These are phyloP conservation scores for Rhizophora apiculata DNA, from an alignment of 345 rosid species.

Conservation along the genomic window DNA sequence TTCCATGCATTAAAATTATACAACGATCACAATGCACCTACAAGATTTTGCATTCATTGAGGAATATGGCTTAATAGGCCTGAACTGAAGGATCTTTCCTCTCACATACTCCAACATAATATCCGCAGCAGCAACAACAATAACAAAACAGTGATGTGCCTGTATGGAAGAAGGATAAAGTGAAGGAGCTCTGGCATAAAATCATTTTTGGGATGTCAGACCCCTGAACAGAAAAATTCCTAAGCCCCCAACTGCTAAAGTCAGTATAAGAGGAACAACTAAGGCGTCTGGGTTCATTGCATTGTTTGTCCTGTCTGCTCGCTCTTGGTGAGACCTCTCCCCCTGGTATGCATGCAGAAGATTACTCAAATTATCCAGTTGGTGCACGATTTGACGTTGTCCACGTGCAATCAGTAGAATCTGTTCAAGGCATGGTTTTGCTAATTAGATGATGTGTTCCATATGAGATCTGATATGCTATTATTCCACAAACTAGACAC, in stretches of 20 bases:
- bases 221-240: constrained; percentile 47
- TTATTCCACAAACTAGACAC: neutral
- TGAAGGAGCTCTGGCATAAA: too few species aligned
- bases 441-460: neutral
- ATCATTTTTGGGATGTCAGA: constrained; percentile 34
- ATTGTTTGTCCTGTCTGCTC: constrained; percentile 33
- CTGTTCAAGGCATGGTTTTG: constrained; percentile 34
- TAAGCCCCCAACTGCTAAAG: constrained; percentile 62
- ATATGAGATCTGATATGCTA: neutral
- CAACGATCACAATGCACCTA: too few species aligned
- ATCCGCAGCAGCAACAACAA: neutral
- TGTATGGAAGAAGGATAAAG: neutral
- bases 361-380: constrained; percentile 73
- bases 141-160: neutral
- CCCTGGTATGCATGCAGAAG: constrained; percentile 62
- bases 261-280: constrained; percentile 48
- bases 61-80: too few species aligned
- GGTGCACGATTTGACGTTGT: constrained; percentile 89
- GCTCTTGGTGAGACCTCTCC: constrained; percentile 59
- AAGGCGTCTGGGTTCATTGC: constrained; percentile 31
- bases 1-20: too few species aligned
- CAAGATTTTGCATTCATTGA: too few species aligned
- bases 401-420: constrained; percentile 56
- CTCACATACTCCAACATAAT: too few species aligned
- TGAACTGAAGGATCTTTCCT: too few species aligned